Evolutionary conservation across 2,329 filamentous ascomycete species (phyloP).

Genomic region (Hirsutella rhossiliensis): DNA sequence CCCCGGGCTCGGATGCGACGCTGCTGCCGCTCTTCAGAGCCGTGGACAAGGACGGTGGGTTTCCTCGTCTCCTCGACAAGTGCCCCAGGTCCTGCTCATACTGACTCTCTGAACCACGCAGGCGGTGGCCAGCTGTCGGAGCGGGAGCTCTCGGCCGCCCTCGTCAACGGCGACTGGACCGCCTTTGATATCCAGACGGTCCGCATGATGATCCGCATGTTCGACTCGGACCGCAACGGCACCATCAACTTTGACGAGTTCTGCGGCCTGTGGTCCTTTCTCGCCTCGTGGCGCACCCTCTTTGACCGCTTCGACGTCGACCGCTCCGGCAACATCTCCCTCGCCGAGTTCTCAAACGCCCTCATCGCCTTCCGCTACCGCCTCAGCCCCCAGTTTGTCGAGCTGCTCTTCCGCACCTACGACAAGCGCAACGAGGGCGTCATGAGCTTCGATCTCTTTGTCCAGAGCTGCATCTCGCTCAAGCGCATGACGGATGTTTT

Average conservation of each 20-base stretch:
- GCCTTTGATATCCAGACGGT: constrained; percentile 90
- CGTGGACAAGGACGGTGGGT: constrained; percentile 71
- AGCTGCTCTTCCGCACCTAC: constrained; percentile 77
- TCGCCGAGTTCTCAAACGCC: constrained; percentile 80
- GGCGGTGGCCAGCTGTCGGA: constrained; percentile 76
- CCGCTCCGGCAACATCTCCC: constrained; percentile 72
- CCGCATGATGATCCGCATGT: constrained; percentile 99
- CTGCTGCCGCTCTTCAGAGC: constrained; percentile 79
- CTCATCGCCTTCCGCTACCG: constrained; percentile 90
- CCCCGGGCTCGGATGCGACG: constrained; percentile 50
- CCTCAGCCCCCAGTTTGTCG: constrained; percentile 71
- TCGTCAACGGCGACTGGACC: constrained; percentile 94
- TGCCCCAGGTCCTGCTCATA: not conserved
- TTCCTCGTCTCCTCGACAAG: not conserved
- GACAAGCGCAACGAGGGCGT: constrained; percentile 61
- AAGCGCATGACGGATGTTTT: constrained; percentile 99
- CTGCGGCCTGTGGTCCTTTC: constrained; percentile 89
- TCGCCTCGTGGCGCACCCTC: constrained; percentile 84
- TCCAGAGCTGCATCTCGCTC: constrained; percentile 91
- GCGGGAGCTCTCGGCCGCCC: constrained; percentile 72
- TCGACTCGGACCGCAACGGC: constrained; percentile 81
- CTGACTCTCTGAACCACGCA: constrained; percentile 10
- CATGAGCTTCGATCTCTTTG: constrained; percentile 92
- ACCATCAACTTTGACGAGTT: constrained; percentile 94
- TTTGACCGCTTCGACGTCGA: constrained; percentile 95